A percentile compares a stretch with the other conserved stretches of the same genome.
phyloP scores from a whole-genome alignment of 768 basidiomycete species.

The Clitopilus hobsonii region DNA sequence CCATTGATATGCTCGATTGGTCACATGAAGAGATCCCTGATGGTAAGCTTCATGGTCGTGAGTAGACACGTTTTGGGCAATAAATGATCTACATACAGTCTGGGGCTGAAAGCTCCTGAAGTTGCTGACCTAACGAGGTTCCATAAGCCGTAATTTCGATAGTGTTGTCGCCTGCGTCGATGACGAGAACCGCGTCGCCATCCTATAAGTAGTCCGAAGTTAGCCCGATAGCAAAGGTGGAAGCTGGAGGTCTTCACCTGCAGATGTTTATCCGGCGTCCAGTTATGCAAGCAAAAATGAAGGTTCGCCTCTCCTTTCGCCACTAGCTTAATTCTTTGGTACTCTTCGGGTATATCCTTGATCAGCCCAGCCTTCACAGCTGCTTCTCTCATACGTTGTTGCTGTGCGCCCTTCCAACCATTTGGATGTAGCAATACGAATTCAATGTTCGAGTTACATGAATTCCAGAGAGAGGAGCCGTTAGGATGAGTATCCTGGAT shows the following conservation, averaged over 20 bases:
- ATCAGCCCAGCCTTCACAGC: conserved; percentile 42
- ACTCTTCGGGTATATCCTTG: conserved; percentile 23
- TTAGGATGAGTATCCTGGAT: conserved; percentile 35
- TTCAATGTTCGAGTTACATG: conserved; percentile 31
- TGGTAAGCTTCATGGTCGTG: conserved; percentile 24
- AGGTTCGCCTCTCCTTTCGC: conserved; percentile 56
- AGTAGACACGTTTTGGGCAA: background rate
- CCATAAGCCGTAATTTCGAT: conserved; percentile 44
- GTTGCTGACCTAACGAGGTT: conserved; percentile 12
- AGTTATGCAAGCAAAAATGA: conserved; percentile 41
- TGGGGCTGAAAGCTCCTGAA: conserved; percentile 35
- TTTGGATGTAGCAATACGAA: conserved; percentile 54
- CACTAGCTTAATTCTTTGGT: conserved; percentile 39
- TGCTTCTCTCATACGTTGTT: conserved; percentile 42
- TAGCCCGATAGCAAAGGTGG: background rate
- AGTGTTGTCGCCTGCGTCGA: conserved; percentile 47
- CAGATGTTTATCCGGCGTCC: conserved; percentile 27
- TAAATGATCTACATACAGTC: conserved; percentile 19
- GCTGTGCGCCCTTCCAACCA: conserved; percentile 52
- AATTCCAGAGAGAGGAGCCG: conserved; percentile 34
- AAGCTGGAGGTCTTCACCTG: conserved; percentile 12
- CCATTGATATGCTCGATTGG: conserved; percentile 25
- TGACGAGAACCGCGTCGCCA: conserved; percentile 30
- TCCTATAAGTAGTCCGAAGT: conserved; percentile 1
- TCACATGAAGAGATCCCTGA: conserved; percentile 37